Evolutionary conservation across 2,329 filamentous ascomycete genomes (phyloP).

Genomic region (Paecilomyces variotii): DNA sequence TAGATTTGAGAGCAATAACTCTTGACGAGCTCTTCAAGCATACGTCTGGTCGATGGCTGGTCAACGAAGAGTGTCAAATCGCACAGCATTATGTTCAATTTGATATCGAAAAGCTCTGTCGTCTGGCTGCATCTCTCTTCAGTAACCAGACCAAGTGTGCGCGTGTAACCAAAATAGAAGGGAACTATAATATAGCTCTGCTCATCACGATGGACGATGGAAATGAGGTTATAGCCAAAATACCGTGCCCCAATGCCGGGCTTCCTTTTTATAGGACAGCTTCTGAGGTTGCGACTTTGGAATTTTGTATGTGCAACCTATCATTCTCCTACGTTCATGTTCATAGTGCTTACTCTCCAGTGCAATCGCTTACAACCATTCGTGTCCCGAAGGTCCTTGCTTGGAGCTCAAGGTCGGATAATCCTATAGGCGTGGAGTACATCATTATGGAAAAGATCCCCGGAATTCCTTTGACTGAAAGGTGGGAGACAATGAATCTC

Average conservation of each 20-base stretch:
- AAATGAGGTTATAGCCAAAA: slow-evolving; percentile 16
- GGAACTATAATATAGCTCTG: slow-evolving; percentile 18
- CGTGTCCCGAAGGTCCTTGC: slow-evolving; percentile 27
- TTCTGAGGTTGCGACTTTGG: slow-evolving; percentile 31
- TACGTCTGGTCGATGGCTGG: slow-evolving; percentile 22
- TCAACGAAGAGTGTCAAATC: slow-evolving; percentile 15
- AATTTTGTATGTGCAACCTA: slow-evolving; percentile 11
- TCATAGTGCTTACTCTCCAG: slow-evolving; percentile 4
- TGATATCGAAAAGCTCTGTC: slow-evolving; percentile 22
- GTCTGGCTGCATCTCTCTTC: slow-evolving; percentile 13
- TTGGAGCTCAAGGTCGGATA: slow-evolving; percentile 23
- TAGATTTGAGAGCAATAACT: not conserved
- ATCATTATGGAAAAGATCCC: slow-evolving; percentile 33
- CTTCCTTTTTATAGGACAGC: slow-evolving; percentile 17
- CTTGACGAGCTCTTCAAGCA: slow-evolving; percentile 16
- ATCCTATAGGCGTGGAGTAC: slow-evolving; percentile 31
- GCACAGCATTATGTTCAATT: slow-evolving; percentile 20
- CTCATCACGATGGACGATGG: slow-evolving; percentile 14
- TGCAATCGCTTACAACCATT: slow-evolving; percentile 12
- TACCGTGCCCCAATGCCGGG: slow-evolving; percentile 19
- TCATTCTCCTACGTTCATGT: not conserved
- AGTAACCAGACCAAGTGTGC: slow-evolving; percentile 12
- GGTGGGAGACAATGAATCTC: slow-evolving; percentile 21
- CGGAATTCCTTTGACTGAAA: slow-evolving; percentile 23
- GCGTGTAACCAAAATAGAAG: slow-evolving; percentile 17